A percentile compares a stretch with the other conserved stretches of the same genome.
Conservation (phyloP, 306 rosid species). For the Carpinus viminea region DNA sequence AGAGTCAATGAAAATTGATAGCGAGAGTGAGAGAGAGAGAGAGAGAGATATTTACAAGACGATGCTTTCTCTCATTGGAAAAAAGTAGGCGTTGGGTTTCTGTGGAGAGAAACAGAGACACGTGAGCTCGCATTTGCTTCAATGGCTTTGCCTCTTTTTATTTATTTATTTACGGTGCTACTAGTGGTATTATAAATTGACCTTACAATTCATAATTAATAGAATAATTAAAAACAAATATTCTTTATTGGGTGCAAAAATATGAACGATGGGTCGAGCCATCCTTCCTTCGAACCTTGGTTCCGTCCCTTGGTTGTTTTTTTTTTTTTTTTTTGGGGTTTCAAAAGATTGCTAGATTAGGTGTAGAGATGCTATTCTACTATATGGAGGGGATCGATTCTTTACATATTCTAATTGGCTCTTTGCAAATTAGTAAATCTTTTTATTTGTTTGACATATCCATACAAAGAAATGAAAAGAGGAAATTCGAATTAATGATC, state of each 20-base stretch:
- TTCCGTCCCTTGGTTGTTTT: too few species aligned
- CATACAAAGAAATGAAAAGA: too few species aligned
- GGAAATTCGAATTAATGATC: too few species aligned
- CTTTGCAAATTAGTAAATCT: too few species aligned
- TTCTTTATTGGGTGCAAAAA: too few species aligned
- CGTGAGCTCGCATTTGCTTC: constrained; percentile 42
- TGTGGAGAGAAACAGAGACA: constrained; percentile 39
- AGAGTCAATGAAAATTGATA: constrained; percentile 10
- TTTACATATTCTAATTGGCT: not conserved
- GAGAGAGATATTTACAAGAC: constrained; percentile 19
- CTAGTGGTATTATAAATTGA: too few species aligned
- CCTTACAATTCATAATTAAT: too few species aligned
- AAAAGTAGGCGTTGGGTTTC: not conserved
- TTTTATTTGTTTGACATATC: too few species aligned
- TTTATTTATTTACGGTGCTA: not conserved
- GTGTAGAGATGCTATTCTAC: not conserved
- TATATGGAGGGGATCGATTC: not conserved
- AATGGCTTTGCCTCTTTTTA: constrained; percentile 5
- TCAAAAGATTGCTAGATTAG: not conserved
- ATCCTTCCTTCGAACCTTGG: too few species aligned
- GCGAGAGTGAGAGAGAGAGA: constrained; percentile 12
- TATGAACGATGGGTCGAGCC: too few species aligned
- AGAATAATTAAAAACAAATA: too few species aligned
- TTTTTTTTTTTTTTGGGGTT: constrained; percentile 17
- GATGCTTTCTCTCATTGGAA: not conserved